Base-by-base conservation (phyloP, 345 rosid genomes). In the Physaria fendleri region DNA sequence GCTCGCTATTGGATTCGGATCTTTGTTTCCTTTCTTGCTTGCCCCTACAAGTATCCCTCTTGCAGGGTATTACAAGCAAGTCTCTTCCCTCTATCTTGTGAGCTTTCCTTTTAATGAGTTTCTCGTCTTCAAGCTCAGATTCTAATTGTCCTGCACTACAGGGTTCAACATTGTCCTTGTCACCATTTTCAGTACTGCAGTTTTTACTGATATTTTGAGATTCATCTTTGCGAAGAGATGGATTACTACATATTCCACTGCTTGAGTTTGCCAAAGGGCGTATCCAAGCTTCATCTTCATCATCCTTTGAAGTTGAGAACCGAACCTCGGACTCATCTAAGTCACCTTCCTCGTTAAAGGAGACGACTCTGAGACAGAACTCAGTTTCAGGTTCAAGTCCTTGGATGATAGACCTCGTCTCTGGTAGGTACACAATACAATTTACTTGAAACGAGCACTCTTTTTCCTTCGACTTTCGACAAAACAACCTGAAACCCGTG, bases 151-250 rank as follows among this genome's bases (percentile, higher is more conserved):
- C 63, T 45, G 17, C 51, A 45, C 63, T 45, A 62, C 51, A 62
- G 53, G 55, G 53, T 30, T 40, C 69, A 24, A 11, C 42, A 77
- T 40, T 69, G 71, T 2, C 49, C 48, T 16, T 54, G 56, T 29
- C 42, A 15, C 35, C 3, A 58, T 47, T 51, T 62, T 76, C 76
- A 68, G 71, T 55, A 39, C 75, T 56, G 73, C 72, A 49, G 73
- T 57, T 48, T 77, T 81, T 62, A 17, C 11, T 7, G 39, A 9
- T 35, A 6, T 80, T 81, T 58, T 89, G 85, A 48, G 85, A 81
- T 73, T 93, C 99, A 66, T 87, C 97, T 74, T 93, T 85, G 24
- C 79, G 92, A 0, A 95, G 82, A 8, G 90, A 90, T 37, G 96
- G 95, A 71, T 80, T 84, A 42, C 96, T 81, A 46, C 85, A 89